These are phyloP conservation scores for Plasmodium cynomolgi DNA, from an alignment of 169 alveolate genomes.

Conservation along the genomic window DNA sequence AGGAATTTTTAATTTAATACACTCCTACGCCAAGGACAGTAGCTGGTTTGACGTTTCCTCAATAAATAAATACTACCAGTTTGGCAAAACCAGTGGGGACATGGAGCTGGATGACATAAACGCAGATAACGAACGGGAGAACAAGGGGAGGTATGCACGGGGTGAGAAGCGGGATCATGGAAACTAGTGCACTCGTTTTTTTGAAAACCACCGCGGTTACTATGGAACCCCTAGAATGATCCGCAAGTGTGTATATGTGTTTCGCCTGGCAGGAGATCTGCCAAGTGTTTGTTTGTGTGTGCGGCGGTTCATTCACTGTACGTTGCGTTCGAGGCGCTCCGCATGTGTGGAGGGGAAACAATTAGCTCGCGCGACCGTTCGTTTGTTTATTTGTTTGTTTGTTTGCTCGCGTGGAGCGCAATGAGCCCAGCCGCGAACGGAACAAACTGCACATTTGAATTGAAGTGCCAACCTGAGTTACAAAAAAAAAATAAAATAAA, in stretches of 20 bases:
- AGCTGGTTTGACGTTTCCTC: conserved; percentile 73
- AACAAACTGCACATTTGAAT: background rate
- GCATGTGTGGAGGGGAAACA: background rate
- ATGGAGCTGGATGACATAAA: conserved; percentile 41
- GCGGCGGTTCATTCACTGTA: background rate
- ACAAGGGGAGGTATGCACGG: background rate
- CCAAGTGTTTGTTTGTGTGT: background rate
- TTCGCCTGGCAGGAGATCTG: background rate
- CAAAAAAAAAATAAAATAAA: background rate
- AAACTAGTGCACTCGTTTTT: background rate
- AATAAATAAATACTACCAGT: conserved; percentile 47
- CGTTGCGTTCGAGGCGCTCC: background rate
- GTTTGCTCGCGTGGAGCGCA: background rate
- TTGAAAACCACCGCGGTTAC: background rate
- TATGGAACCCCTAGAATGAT: background rate
- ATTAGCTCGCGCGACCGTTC: background rate
- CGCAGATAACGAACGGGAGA: background rate
- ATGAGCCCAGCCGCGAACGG: background rate
- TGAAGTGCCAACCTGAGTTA: background rate
- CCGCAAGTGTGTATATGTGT: background rate
- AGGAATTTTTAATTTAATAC: conserved; percentile 32
- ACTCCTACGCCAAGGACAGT: conserved; percentile 67
- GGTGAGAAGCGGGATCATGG: conserved; percentile 3
- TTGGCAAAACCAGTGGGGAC: conserved; percentile 30
- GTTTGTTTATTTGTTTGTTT: background rate